Evolutionary conservation across 1,284 basidiomycete genomes (phyloP).

Genomic region (Apiotrichum montevideense): DNA sequence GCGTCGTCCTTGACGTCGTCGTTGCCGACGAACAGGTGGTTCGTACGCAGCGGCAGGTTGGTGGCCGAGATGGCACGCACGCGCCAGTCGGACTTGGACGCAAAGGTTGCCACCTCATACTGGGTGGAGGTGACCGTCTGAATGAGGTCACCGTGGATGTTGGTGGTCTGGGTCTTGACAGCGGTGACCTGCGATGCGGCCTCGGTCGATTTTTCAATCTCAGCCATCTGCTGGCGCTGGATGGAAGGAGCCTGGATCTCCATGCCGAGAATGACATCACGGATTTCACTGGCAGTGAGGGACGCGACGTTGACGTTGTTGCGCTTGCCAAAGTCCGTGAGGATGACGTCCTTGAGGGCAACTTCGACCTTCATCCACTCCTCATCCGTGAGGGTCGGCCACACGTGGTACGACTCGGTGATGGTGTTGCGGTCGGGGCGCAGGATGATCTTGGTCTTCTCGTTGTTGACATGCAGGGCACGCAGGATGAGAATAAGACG

Average conservation of each 20-base stretch:
- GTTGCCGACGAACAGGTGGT: slow-evolving; percentile 98
- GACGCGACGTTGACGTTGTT: slow-evolving; percentile 99
- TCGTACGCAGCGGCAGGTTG: slow-evolving; percentile 88
- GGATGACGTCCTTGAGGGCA: slow-evolving; percentile 87
- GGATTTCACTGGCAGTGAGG: slow-evolving; percentile 89
- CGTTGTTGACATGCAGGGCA: slow-evolving; percentile 97
- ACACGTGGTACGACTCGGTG: slow-evolving; percentile 97
- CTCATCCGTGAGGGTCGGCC: slow-evolving; percentile 90
- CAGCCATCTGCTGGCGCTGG: slow-evolving; percentile 99
- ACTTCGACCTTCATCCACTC: slow-evolving; percentile 99
- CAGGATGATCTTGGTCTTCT: slow-evolving; percentile 94
- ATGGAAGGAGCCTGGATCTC: slow-evolving; percentile 57
- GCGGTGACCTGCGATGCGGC: slow-evolving; percentile 94
- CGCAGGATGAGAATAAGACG: slow-evolving; percentile 91
- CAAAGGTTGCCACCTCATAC: slow-evolving; percentile 96
- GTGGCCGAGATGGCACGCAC: slow-evolving; percentile 93
- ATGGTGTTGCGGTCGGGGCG: slow-evolving; percentile 90
- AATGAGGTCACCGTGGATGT: slow-evolving; percentile 94
- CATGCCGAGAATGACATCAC: slow-evolving; percentile 94
- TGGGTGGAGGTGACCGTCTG: slow-evolving; percentile 95
- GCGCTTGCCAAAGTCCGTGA: slow-evolving; percentile 96
- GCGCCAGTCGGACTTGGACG: slow-evolving; percentile 98
- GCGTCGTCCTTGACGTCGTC: slow-evolving; percentile 97
- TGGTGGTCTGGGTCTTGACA: slow-evolving; percentile 94
- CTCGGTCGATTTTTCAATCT: slow-evolving; percentile 92